A percentile compares a stretch with the other conserved stretches of the same genome.
These are phyloP conservation scores for Pseudisothecium myosuroides DNA, from an alignment of 225 moss, liverwort and hornwort species.

Conservation along the genomic window DNA sequence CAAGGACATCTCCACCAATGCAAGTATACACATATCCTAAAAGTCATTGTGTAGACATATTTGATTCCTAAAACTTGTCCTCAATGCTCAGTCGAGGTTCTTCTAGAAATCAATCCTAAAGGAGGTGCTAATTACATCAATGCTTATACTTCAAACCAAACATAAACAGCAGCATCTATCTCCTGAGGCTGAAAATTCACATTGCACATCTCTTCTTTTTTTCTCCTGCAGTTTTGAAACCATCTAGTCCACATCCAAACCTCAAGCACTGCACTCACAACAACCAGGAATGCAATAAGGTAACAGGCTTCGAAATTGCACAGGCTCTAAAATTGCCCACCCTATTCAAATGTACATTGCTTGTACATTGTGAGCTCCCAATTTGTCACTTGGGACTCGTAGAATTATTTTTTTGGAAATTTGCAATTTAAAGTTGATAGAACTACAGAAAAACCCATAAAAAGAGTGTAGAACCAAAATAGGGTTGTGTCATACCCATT, in stretches of 20 bases:
- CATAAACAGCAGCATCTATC: background rate
- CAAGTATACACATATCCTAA: background rate
- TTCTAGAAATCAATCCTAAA: background rate
- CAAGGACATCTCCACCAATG: background rate
- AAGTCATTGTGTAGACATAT: background rate
- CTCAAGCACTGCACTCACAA: background rate
- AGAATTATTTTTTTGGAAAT: no score
- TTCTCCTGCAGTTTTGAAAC: background rate
- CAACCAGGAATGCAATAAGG: background rate
- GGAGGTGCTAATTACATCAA: background rate
- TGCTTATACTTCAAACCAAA: background rate
- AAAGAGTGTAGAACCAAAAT: no score
- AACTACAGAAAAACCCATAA: no score
- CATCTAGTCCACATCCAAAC: background rate
- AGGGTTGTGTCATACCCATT: no score
- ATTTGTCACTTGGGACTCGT: no score
- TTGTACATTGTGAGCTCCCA: no score
- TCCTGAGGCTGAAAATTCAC: background rate
- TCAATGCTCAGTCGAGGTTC: background rate
- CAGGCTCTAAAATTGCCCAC: no score
- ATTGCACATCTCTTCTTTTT: background rate
- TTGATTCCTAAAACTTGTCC: background rate
- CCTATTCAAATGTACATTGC: no score
- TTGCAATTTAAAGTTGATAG: no score
- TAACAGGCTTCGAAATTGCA: no score